A percentile compares a stretch with the other conserved stretches of the same genome.
Evolutionary conservation across 2,329 filamentous ascomycete genomes (phyloP).

Genomic region (Didymellaceae sp.): DNA sequence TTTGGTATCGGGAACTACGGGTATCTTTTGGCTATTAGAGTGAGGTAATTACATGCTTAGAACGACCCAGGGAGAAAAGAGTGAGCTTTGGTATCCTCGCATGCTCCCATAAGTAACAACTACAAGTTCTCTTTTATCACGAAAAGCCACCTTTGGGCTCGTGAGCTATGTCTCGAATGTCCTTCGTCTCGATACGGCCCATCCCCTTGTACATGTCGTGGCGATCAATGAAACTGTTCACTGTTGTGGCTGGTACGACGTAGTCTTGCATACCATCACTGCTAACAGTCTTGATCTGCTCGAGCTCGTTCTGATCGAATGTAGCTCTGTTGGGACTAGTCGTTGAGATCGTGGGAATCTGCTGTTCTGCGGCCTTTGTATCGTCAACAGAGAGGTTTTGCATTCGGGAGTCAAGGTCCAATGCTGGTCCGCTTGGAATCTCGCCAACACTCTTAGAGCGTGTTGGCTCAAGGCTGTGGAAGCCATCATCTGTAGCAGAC

Average conservation of each 20-base stretch:
- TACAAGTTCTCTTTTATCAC: neutral
- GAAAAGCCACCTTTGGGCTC: conserved; percentile 18
- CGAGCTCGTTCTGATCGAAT: conserved; percentile 33
- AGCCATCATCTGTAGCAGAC: conserved; percentile 18
- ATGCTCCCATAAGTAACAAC: neutral
- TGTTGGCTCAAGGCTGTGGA: conserved; percentile 32
- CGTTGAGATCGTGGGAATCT: conserved; percentile 18
- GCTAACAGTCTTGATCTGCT: conserved; percentile 36
- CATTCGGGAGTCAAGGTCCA: conserved; percentile 36
- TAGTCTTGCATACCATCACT: conserved; percentile 31
- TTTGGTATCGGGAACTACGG: no score
- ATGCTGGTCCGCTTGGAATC: conserved; percentile 33
- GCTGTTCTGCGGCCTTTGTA: conserved; percentile 11
- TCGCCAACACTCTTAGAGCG: conserved; percentile 46
- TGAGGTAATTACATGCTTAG: no score
- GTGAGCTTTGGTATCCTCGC: conserved; percentile 10
- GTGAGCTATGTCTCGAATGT: conserved; percentile 45
- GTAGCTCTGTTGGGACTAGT: conserved; percentile 13
- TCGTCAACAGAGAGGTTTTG: conserved; percentile 24
- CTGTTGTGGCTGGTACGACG: conserved; percentile 38
- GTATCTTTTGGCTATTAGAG: no score
- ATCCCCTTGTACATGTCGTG: conserved; percentile 53
- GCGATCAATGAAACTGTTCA: conserved; percentile 48
- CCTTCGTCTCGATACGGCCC: conserved; percentile 48
- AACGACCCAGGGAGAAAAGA: neutral